Evolutionary conservation across 176 grass and related monocot genomes (phyloP).

Genomic region (Thalia dealbata): DNA sequence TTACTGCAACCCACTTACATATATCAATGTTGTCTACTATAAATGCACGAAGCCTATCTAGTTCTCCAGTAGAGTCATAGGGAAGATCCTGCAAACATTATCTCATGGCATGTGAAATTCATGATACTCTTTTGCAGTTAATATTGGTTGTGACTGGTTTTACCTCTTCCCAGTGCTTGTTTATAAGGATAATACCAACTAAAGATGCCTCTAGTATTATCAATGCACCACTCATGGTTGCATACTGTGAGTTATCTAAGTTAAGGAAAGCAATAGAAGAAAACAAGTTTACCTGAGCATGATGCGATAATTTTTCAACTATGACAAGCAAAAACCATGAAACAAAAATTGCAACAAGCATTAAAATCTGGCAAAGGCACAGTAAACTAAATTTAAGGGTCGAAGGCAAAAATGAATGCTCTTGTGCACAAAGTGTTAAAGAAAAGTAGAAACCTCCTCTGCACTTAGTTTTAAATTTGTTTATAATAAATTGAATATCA

Average conservation of each 20-base stretch:
- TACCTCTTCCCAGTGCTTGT: conserved; percentile 70
- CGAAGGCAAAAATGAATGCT: neutral
- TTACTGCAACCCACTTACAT: conserved; percentile 45
- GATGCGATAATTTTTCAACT: too few relatives aligned
- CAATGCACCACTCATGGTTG: conserved; percentile 24
- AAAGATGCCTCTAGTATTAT: conserved; percentile 38
- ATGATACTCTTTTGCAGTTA: conserved; percentile 9
- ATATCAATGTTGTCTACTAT: conserved; percentile 56
- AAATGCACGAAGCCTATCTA: conserved; percentile 51
- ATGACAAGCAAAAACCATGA: too few relatives aligned
- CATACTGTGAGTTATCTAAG: neutral
- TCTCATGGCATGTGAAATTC: neutral
- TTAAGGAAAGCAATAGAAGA: neutral
- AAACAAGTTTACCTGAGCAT: neutral
- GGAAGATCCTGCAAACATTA: conserved; percentile 51
- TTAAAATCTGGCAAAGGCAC: neutral
- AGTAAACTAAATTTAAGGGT: neutral
- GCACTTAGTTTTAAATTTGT: too few relatives aligned
- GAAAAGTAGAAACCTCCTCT: too few relatives aligned
- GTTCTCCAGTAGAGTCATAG: conserved; percentile 60
- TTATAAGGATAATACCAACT: conserved; percentile 27
- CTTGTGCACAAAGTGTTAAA: neutral
- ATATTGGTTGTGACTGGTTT: neutral
- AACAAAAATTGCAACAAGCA: too few relatives aligned
- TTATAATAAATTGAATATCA: too few relatives aligned